Evolutionary conservation across 768 basidiomycete species (phyloP), one percentile per base, ranked within the genome.

Genomic region (Kwoniella europaea): DNA sequence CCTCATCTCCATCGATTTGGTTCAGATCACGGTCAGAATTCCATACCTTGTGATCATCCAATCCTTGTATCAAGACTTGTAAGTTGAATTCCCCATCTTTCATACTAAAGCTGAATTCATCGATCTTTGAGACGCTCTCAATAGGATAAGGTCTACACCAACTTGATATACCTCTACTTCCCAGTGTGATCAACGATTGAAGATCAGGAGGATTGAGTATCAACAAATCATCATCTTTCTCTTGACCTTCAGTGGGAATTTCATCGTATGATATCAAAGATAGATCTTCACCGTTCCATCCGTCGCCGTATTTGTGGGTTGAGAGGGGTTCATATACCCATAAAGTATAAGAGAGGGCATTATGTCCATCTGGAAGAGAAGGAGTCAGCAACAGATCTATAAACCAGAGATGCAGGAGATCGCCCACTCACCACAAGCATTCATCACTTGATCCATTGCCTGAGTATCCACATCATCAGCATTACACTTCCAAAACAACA

Each of bases 271-370:
- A 77, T 64, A 78, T 79, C 6, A 83, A 63, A 10, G 81, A 82
- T 18, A 83, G 71, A 61, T 83, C 80, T 67, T 83, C 82, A 15
- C 74, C 74, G 58, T 83, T 82, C 82, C 96, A 99, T 0, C 91
- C 91, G 84, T 99, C 97, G 18, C 96, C 95, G 91, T 91, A 94
- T 74, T 87, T 85, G 79, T 98, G 93, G 27, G 86, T 87, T 77
- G 82, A 82, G 58, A 80, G 77, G 0, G 91, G 86, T 69, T 91
- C 91, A 80, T 95, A 97, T 43, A 90, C 91, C 94, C 94, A 97
- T 10, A 93, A 85, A 57, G 93, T 94, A 82, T 89, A 96, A 75
- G 87, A 92, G 69, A 95, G 82, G 44, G 83, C 87, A 74, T 93
- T 93, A 10, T 84, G 80, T 0, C 92, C 94, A 80, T 97, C 94